Percentiles rank a stretch among this genome's conserved stretches.
phyloP scores from a whole-genome alignment of 192 early-diverging fungal genomes.

The Lobosporangium transversale region DNA sequence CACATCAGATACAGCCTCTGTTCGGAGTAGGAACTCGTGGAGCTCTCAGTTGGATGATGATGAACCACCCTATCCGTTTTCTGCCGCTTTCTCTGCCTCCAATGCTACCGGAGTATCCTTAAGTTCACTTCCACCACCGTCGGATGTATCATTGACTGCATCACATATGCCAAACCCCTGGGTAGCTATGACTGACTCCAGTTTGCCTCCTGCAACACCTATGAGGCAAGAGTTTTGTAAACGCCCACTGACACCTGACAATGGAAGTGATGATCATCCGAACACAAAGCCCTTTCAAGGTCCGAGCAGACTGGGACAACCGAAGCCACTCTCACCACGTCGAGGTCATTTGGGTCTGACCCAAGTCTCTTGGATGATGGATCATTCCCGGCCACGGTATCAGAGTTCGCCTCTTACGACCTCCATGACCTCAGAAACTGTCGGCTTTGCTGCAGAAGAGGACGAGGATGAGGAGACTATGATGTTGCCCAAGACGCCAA shows the following conservation, averaged over 20 bases:
- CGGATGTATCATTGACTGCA: not conserved
- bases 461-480: too few relatives aligned
- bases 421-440: not conserved
- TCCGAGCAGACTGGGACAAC: slow-evolving; percentile 11
- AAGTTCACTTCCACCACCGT: too few relatives aligned
- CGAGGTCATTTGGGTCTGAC: not conserved
- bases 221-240: slow-evolving; percentile 28
- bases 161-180: not conserved
- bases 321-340: slow-evolving; percentile 10
- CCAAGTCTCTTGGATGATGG: not conserved
- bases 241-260: slow-evolving; percentile 29
- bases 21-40: slow-evolving; percentile 25
- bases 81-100: slow-evolving; percentile 16
- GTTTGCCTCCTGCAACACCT: slow-evolving; percentile 10
- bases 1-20: not conserved
- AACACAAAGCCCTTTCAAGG: slow-evolving; percentile 39
- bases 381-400: not conserved
- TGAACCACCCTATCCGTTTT: slow-evolving; percentile 49
- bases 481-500: slow-evolving; percentile 33
- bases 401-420: slow-evolving; percentile 6
- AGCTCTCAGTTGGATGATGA: slow-evolving; percentile 41
- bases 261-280: slow-evolving; percentile 10
- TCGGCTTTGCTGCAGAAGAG: too few relatives aligned
- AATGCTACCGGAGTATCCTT: too few relatives aligned
- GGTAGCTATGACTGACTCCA: slow-evolving; percentile 3